Base-by-base conservation (phyloP, 1,284 basidiomycete genomes). In the Ganoderma boninense region DNA sequence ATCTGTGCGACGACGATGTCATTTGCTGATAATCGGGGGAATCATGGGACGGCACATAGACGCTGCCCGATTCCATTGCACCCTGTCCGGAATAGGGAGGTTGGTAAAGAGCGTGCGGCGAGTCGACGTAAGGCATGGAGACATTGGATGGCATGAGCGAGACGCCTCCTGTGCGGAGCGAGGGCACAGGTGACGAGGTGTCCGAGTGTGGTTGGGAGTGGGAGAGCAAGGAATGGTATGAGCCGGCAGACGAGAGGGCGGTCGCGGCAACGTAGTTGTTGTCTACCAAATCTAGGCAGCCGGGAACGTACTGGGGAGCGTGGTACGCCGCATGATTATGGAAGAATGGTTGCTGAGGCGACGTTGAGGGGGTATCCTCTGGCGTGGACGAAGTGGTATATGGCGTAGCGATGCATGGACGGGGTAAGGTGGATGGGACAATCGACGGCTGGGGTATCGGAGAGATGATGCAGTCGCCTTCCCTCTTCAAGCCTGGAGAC, bases 11-110 rank as follows among this genome's bases (percentile, higher is more conserved):
- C 16, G 67, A 35, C 6, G 67, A 64, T 18, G 73, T 54, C 29
- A 67, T 44, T 26, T 66, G 64, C 40, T 83, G 78, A 63, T 71
- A 71, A 29, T 61, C 69, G 54, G 49, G 49, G 11, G 63, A 20
- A 14, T 40, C 52, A 68, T 79, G 78, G 46, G 78, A 80, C n/a
- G 79, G 68, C 62, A 72, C 49, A 62, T 72, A 71, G 38, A 69
- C 60, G 26, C 49, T 52, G 65, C 56, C 56, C 32, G 32, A 29
- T 11, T 46, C 64, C 44, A 65, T 72, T 8, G 62, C 26, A 18
- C 70, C 64, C 54, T 68, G 65, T n/a, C 66, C 68, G 35, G 66
- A 40, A 64, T 68, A 69, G 38, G 68, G 56, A 5, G 68, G 44
- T 23, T 60, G 68, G 23, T 69, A 73, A 18, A 71, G 43, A 52